A percentile compares a stretch with the other conserved stretches of the same genome.
phyloP scores from a whole-genome alignment of 2,329 filamentous ascomycete genomes.

The Neocatenulostroma microsporum region DNA sequence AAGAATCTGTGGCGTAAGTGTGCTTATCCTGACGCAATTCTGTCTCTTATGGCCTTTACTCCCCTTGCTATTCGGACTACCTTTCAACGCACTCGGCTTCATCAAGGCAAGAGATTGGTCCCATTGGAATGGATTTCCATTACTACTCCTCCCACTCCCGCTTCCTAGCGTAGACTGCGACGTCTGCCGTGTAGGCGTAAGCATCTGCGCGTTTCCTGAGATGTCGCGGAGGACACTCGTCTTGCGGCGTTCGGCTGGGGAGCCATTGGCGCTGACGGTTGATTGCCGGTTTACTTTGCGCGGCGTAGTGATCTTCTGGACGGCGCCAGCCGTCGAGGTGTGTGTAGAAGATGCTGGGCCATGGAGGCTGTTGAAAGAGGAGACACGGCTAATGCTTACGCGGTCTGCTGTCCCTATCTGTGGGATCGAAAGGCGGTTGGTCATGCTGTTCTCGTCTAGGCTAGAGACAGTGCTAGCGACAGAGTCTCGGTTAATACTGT shows the following conservation, averaged over 20 bases:
- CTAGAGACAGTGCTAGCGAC: conserved; percentile 19
- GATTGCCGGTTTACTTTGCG: conserved; percentile 19
- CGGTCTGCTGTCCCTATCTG: conserved; percentile 30
- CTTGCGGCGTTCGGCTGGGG: conserved; percentile 31
- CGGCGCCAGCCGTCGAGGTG: conserved; percentile 14
- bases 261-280: conserved; percentile 34
- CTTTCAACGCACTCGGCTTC: conserved; percentile 39
- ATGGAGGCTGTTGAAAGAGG: conserved; percentile 6
- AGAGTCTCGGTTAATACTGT: conserved; percentile 17
- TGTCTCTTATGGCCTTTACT: conserved; percentile 38
- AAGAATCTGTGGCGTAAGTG: conserved; percentile 35
- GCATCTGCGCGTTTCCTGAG: conserved; percentile 24
- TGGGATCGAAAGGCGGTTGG: conserved; percentile 25
- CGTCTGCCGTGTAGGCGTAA: conserved; percentile 31
- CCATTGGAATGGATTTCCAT: conserved; percentile 42
- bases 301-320: conserved; percentile 30
- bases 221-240: conserved; percentile 25
- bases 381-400: conserved; percentile 18
- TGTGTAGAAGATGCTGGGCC: conserved; percentile 15
- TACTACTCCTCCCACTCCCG: conserved; percentile 38
- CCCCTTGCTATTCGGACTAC: conserved; percentile 33
- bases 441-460: conserved; percentile 9
- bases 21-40: conserved; percentile 40
- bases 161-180: conserved; percentile 31
- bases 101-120: conserved; percentile 30